phyloP scores from a whole-genome alignment of 106 monocot species.

The Dendrobium catenatum region DNA sequence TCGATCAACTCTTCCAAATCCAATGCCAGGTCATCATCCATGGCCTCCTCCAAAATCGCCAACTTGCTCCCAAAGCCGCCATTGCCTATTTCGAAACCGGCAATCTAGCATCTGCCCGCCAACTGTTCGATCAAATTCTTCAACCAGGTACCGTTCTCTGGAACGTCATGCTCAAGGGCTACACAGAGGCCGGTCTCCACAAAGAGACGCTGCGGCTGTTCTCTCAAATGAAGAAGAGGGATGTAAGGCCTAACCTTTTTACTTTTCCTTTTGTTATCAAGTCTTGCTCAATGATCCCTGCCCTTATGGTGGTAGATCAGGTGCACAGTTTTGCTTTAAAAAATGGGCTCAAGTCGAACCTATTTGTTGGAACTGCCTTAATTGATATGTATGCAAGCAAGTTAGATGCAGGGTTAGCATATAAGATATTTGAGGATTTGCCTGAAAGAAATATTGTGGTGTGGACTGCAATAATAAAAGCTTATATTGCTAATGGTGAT shows the following conservation, averaged over 20 bases:
- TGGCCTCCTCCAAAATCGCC: constrained; percentile 34
- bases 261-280: constrained; percentile 55
- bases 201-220: constrained; percentile 26
- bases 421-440: constrained; percentile 48
- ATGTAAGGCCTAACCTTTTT: constrained; percentile 30
- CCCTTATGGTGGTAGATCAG: constrained; percentile 14
- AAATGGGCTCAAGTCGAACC: constrained; percentile 33
- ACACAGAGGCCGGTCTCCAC: constrained; percentile 14
- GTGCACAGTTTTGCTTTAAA: constrained; percentile 36
- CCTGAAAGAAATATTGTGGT: constrained; percentile 37
- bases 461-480: constrained; percentile 32
- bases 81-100: constrained; percentile 13
- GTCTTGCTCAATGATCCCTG: constrained; percentile 17
- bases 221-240: constrained; percentile 26
- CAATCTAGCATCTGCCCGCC: constrained; percentile 19
- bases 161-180: constrained; percentile 57
- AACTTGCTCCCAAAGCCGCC: constrained; percentile 28
- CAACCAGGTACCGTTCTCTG: constrained; percentile 23
- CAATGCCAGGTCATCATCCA: constrained; percentile 29
- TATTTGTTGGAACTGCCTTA: constrained; percentile 37
- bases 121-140: constrained; percentile 24
- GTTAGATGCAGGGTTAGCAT: constrained; percentile 2
- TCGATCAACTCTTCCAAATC: constrained; percentile 26
- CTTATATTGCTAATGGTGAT: constrained; percentile 29
- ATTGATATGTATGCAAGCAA: constrained; percentile 44